Base-by-base conservation (phyloP, 805 yeast genomes). In the Starmerella bombi region DNA sequence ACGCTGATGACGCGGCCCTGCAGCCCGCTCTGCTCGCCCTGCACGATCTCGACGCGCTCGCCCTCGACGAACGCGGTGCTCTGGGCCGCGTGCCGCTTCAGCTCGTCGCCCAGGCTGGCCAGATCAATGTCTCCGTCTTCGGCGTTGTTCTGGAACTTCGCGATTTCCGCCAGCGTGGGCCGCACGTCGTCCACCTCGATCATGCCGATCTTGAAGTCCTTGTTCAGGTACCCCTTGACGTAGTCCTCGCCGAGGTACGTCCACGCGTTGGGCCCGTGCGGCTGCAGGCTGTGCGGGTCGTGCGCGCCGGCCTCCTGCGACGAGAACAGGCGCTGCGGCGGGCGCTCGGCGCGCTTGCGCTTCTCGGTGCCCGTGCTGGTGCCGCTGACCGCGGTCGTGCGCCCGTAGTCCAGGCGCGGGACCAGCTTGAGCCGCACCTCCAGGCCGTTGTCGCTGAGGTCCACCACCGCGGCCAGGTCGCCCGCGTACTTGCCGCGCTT, bases 341-440 rank as follows among this genome's bases (percentile, higher is more conserved):
- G 93, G 56, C 88, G 72, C 37, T 72, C 77, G 12, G 65, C 61
- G 37, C 68, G 60, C 50, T 69, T 75, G 40, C 74, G 61, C 54
- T 73, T 73, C 46, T 75, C 82, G 44, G 70, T 71, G 25, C 63
- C 67, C 17, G 17, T 12, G 32, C 62, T 63, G 46, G 64, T 69
- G 34, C 70, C 66, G 10, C 46, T 36, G 18, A 51, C 40, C 18
- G 49, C 51, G 3, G 53, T 50, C 5, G 58, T 46, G 50, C 77
- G 74, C 43, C 94, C 94, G 60, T 91, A 88, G 58, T 88, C 96
- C 44, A 91, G 63, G 54, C 98, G 75, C 28, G 98, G 98, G 25
- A 91, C 93, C 49, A 91, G 67, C 56, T 83, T 83, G 52, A 93
- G 75, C 53, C 93, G 72, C n/a, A 84, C 97, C 58, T 88, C 97